Percentiles rank a stretch among this genome's conserved stretches.
These are phyloP conservation scores for Flaveria sonorensis DNA, from an alignment of 129 eudicot species.

Conservation along the genomic window DNA sequence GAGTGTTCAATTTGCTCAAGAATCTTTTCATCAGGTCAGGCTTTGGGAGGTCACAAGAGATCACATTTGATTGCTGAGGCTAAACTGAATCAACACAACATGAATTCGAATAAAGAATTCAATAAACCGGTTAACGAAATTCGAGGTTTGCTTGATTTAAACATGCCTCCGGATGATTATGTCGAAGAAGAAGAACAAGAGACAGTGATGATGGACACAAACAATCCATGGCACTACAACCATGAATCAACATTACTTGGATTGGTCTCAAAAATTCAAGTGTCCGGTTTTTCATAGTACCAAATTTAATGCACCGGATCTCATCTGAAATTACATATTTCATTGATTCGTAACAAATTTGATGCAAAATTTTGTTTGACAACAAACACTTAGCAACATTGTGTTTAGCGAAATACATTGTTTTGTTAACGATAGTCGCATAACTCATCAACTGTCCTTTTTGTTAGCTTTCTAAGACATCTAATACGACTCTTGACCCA, in stretches of 20 bases:
- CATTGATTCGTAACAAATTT: constrained; percentile 51
- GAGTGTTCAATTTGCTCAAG: constrained; percentile 85
- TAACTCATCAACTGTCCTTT: constrained; percentile 3
- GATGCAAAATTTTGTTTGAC: constrained; percentile 32
- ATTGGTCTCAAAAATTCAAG: constrained; percentile 43
- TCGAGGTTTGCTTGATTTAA: constrained; percentile 78
- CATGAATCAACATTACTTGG: constrained; percentile 53
- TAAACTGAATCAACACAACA: constrained; percentile 42
- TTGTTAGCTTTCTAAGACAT: no score
- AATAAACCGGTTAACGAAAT: constrained; percentile 48
- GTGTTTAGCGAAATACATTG: constrained; percentile 20
- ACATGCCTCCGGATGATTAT: constrained; percentile 60
- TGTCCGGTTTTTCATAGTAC: neutral
- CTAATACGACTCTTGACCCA: no score
- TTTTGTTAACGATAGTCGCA: neutral
- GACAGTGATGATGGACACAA: constrained; percentile 29
- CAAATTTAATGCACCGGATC: constrained; percentile 17
- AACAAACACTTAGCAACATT: constrained; percentile 18
- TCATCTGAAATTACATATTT: constrained; percentile 48
- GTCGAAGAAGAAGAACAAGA: constrained; percentile 50
- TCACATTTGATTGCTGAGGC: constrained; percentile 74
- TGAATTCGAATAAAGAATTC: constrained; percentile 20
- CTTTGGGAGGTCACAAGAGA: constrained; percentile 96
- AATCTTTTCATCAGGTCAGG: constrained; percentile 83
- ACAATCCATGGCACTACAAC: constrained; percentile 62